Base-by-base conservation (phyloP, 1,139 yeast genomes). In the Zhuliangozyma parablackwelliae region DNA sequence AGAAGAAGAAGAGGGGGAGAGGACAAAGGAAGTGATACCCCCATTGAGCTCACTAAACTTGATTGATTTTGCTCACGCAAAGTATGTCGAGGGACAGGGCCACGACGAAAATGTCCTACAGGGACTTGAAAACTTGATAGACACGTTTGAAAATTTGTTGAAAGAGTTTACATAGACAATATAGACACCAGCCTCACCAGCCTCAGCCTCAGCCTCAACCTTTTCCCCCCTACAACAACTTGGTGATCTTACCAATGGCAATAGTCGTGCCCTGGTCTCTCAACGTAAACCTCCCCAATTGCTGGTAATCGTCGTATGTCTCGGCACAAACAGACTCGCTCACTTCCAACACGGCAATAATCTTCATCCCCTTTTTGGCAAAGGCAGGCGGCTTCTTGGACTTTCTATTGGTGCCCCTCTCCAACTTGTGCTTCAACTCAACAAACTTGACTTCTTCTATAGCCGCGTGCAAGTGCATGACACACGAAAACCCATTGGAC, bases 281-380 rank as follows among this genome's bases (percentile, higher is more conserved):
- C 63, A 92, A 78, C 29, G 98, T 92, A 63, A 92, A 92, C 66
- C 99, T 83, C 60, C 98, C 99, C 55, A 92, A 77, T 68, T 92
- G 97, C 49, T 92, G 97, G 60, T 89, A 86, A 57, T 87, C 95
- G 47, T 74, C 81, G 61, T 84, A 92, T 36, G 95, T 83, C 69
- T 92, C 99, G 38, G 92, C 84, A 72, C 97, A 92, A 29, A 92
- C 86, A 21, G 95, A 88, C 52, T 81, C 90, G 36, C 79, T 72
- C 13, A 88, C 75, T 65, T 90, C 97, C 56, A 92, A 72, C 34
- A 84, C 78, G 29, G 97, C 98, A 61, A 92, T 89, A 52, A 92
- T 80, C 80, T 88, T 90, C 97, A 92, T 92, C 53, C 99, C 99
- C 77, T 88, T 88, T 69, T 90, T 92, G 48, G 98, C 99, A 63